Base-by-base conservation (phyloP, 805 yeast species). In the Ogataea neopini region DNA sequence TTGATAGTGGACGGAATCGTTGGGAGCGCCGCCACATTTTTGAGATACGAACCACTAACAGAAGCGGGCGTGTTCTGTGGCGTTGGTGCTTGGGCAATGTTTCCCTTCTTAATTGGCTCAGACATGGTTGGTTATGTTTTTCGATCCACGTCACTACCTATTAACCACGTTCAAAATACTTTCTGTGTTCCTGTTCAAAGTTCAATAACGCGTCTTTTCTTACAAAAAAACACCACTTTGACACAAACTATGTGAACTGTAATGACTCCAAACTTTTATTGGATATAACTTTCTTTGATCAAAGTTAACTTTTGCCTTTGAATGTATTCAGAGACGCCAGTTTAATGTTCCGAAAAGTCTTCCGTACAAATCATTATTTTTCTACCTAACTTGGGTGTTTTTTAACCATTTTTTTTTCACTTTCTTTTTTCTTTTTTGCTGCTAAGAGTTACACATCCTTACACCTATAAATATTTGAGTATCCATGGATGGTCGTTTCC, bases 51-150 rank as follows among this genome's bases (percentile, higher is more conserved):
- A 51, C 81, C 83, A 35, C 88, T 76, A 30, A 85, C 87, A 29
- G 92, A 83, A 3, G 98, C 88, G 13, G 99, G 99, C 1, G 99
- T 94, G 76, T 94, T 94, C 66, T 94, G 99, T 4, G 99, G 99
- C 1, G 99, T 94, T 38, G 99, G 99, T 6, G 99, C 98, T 61
- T 83, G 81, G 53, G 92, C 86, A 56, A 88, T 80, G 64, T 88
- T 88, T 64, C 85, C 86, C 65, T 76, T 79, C 74, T 84, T 86
- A 69, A 90, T 90, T 34, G 96, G 96, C 70, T 85, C 92, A 41
- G 92, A 80, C 97, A 90, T 89, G 11, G 7, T 41, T 15, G 22
- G 4, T 32, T 33, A 11, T 13, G 36, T 40, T 40, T 18, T 4
- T 28, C 25, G 7, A 33, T n/a, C 17, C 45, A 23, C 33, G 33